A percentile compares a stretch with the other conserved stretches of the same genome.
These are phyloP conservation scores for Triticum urartu DNA, from an alignment of 176 grass and related monocot genomes.

Conservation along the genomic window DNA sequence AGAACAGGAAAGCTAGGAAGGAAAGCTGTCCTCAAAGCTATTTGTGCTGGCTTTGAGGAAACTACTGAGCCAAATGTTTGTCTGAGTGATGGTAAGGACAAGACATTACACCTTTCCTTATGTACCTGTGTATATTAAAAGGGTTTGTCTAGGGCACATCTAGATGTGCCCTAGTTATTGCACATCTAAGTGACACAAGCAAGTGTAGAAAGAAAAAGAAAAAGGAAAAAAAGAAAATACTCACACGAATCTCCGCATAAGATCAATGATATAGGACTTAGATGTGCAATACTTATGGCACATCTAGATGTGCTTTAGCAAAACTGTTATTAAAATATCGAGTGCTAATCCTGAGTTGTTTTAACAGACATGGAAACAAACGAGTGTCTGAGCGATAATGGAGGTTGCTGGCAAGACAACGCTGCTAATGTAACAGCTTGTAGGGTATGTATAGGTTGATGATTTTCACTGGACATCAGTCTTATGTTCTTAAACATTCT, in stretches of 20 bases:
- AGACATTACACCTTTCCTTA: slow-evolving; percentile 7
- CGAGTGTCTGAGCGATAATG: slow-evolving; percentile 76
- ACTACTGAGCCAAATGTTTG: slow-evolving; percentile 98
- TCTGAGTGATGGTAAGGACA: slow-evolving; percentile 73
- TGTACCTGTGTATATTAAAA: neutral
- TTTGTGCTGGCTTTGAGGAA: slow-evolving; percentile 98
- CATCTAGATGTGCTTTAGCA: too few relatives aligned
- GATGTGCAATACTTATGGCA: too few relatives aligned
- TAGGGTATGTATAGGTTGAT: slow-evolving; percentile 54
- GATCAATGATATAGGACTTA: too few relatives aligned
- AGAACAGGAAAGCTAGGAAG: slow-evolving; percentile 85
- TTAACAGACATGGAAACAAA: slow-evolving; percentile 81
- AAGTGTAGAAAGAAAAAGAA: too few relatives aligned
- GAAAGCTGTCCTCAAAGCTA: slow-evolving; percentile 96
- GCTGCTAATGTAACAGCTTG: slow-evolving; percentile 81
- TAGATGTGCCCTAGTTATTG: too few relatives aligned
- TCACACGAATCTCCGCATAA: too few relatives aligned
- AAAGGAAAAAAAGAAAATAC: too few relatives aligned
- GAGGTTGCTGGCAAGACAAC: slow-evolving; percentile 94
- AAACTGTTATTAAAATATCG: neutral
- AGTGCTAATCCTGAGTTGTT: slow-evolving; percentile 32
- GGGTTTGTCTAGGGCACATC: too few relatives aligned
- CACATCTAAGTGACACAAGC: too few relatives aligned
- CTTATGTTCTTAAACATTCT: slow-evolving; percentile 24
- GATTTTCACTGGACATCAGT: slow-evolving; percentile 11